Evolutionary conservation across 2,329 filamentous ascomycete species (phyloP), one percentile per base, ranked within the genome.

Genomic region (Paraphaeosphaeria minitans): DNA sequence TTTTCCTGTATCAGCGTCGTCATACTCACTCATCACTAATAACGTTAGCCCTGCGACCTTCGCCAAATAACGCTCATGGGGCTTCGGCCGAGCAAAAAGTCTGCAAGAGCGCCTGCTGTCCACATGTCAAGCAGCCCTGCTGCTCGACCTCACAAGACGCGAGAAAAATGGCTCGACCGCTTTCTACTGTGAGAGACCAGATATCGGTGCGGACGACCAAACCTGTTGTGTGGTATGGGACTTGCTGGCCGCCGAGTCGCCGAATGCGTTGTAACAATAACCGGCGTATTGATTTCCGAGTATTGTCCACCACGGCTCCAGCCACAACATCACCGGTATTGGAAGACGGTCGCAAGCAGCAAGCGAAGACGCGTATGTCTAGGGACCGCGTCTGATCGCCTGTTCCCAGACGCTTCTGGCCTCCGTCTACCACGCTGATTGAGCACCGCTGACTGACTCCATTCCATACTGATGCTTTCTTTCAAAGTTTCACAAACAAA

Each of bases 61-160:
- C 60, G 48, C 29, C 53, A 47, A 52, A 48, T 47, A 46, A 52
- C 42, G 55, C 59, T 45, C 41, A 31, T 51, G 47, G 41, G 50
- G 45, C 59, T 58, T 72, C 69, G 69, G 70, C 70, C 70, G 68
- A 72, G 57, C 37, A 21, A 48, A 61, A 49, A 54, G 39, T 51
- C 19, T 56, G 55, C 48, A 46, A 57, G 47, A 5, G 37, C 53
- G 57, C 45, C 49, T 31, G 29, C 46, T 43, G 45, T 55, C 48
- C 52, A 53, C 60, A 58, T 58, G 42, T 64, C 65, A 60, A 66
- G 39, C 24, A 51, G 46, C 56, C 63, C 62, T 62, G 52, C 52
- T 53, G 52, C 56, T 57, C 35, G 35, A 43, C n/a, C 49, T 57
- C 56, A 57, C 48, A 46, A 60, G 56, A 52, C 51, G 46, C 55